These are phyloP conservation scores for Paecilomyces sp. DNA, from an alignment of 2,329 filamentous ascomycete genomes.

Conservation along the genomic window DNA sequence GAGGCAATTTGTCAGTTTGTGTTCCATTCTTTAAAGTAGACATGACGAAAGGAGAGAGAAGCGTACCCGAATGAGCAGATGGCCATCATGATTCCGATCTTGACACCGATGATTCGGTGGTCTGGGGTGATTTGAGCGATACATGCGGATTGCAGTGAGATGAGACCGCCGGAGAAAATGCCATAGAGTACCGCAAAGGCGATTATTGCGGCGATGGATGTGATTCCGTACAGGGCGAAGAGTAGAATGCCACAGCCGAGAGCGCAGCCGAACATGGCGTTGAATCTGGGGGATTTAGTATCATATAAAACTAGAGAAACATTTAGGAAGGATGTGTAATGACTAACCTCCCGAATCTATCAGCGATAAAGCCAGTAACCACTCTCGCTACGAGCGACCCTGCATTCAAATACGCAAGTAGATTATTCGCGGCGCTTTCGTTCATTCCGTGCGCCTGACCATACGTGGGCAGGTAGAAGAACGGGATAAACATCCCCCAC, in stretches of 20 bases:
- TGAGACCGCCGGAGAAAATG: conserved; percentile 1
- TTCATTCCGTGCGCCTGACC: neutral
- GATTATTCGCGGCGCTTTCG: neutral
- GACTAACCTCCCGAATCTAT: neutral
- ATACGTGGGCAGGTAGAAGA: neutral
- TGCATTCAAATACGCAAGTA: neutral
- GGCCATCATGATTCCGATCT: conserved; percentile 4
- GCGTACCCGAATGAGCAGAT: conserved; percentile 1
- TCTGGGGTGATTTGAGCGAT: conserved; percentile 5
- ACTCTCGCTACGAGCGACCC: neutral
- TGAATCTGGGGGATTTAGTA: neutral
- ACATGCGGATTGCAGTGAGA: conserved; percentile 4
- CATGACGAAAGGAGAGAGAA: neutral
- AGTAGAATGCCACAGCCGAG: neutral
- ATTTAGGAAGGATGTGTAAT: neutral
- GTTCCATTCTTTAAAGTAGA: neutral
- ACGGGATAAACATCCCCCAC: neutral
- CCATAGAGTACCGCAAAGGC: neutral
- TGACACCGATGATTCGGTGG: conserved; percentile 3
- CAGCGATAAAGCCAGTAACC: neutral
- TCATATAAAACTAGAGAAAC: neutral
- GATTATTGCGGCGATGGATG: neutral
- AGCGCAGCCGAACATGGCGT: neutral
- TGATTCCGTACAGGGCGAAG: neutral
- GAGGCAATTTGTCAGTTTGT: neutral